A percentile compares a stretch with the other conserved stretches of the same genome.
Evolutionary conservation across 495 filamentous ascomycete genomes (phyloP).

Genomic region (Achaetomiella virescens): DNA sequence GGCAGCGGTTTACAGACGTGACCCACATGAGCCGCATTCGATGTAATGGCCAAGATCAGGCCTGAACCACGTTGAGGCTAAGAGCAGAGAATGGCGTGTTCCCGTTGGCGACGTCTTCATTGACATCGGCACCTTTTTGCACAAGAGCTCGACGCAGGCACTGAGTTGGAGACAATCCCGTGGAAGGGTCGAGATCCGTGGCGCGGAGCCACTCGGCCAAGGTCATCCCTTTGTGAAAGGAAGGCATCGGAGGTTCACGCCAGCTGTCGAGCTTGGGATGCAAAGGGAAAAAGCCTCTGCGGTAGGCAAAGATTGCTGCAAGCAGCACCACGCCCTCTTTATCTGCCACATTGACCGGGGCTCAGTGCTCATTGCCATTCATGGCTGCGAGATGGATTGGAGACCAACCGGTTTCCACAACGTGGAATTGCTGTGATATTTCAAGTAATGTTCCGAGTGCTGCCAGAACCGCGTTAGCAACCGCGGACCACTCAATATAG

Average conservation of each 20-base stretch:
- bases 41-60: not conserved
- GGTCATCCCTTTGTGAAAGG: too few species aligned
- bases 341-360: conserved; percentile 1
- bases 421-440: too few species aligned
- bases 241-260: too few species aligned
- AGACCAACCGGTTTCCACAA: not conserved
- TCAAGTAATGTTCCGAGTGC: too few species aligned
- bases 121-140: not conserved
- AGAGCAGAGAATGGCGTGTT: not conserved
- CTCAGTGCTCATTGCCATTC: conserved; percentile 2
- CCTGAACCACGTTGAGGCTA: not conserved
- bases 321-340: not conserved
- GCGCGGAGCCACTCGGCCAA: too few species aligned
- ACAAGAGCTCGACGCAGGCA: not conserved
- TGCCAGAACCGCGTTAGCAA: not conserved
- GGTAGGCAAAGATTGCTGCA: not conserved
- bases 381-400: conserved; percentile 3
- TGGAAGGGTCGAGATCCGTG: not conserved
- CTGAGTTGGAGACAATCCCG: not conserved
- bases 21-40: not conserved
- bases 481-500: not conserved
- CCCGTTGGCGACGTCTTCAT: not conserved
- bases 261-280: not conserved
- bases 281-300: not conserved
- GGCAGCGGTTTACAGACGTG: not conserved